A percentile compares a stretch with the other conserved stretches of the same genome.
These are phyloP conservation scores for Talaromyces sp. DNA, from an alignment of 2,329 filamentous ascomycete genomes.

Conservation along the genomic window DNA sequence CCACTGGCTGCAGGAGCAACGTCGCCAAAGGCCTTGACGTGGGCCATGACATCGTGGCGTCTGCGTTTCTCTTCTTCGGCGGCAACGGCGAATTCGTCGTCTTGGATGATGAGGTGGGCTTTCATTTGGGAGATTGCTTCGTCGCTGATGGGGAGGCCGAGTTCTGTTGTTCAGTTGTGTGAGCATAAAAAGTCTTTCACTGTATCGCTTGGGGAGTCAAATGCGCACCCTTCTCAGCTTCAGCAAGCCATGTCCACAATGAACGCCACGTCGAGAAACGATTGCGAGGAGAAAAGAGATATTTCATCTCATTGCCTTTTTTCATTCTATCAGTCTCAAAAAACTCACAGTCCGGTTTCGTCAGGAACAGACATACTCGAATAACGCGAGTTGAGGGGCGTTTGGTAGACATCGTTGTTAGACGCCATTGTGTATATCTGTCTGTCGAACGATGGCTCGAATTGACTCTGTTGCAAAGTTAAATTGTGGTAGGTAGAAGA, in stretches of 20 bases:
- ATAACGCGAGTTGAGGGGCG: conserved; percentile 67
- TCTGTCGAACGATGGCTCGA: not conserved
- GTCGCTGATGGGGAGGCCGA: conserved; percentile 50
- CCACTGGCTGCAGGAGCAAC: conserved; percentile 66
- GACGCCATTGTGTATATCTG: not conserved
- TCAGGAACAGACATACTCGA: conserved; percentile 50
- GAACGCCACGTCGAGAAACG: conserved; percentile 75
- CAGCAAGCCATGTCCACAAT: conserved; percentile 79
- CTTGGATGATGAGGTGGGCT: conserved; percentile 66
- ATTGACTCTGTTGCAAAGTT: not conserved
- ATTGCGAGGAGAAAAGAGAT: conserved; percentile 71
- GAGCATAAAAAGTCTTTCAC: not conserved
- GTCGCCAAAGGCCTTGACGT: conserved; percentile 51
- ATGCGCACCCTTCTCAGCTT: conserved; percentile 62
- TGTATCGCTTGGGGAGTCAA: too few relatives aligned
- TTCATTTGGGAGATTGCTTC: conserved; percentile 74
- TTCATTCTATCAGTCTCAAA: not conserved
- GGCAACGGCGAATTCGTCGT: conserved; percentile 70
- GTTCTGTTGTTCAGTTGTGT: not conserved
- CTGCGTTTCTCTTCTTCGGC: conserved; percentile 66
- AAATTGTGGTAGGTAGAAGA: not conserved
- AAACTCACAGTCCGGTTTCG: not conserved
- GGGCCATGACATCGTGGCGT: conserved; percentile 52
- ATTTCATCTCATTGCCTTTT: conserved; percentile 61
- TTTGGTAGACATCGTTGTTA: conserved; percentile 54